These are phyloP conservation scores for Dissophora ornata DNA, from an alignment of 192 early-diverging fungal genomes.

Conservation along the genomic window DNA sequence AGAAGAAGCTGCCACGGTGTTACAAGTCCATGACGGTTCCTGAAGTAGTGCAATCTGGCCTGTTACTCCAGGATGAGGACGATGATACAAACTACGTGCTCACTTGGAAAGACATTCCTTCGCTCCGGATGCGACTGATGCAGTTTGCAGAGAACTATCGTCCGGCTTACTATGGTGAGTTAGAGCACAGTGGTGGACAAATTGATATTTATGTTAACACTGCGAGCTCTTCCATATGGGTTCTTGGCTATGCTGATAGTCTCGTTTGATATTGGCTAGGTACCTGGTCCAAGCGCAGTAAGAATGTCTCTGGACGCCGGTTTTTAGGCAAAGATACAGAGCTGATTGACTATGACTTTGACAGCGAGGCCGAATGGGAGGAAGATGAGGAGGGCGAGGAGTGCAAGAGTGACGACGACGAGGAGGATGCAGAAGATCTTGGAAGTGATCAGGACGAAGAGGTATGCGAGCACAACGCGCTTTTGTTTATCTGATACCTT, in stretches of 20 bases:
- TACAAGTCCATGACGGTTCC: conserved; percentile 25
- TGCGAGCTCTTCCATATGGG: neutral
- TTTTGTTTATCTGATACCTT: neutral
- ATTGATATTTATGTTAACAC: no score
- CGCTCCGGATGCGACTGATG: conserved; percentile 69
- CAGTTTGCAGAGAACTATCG: conserved; percentile 78
- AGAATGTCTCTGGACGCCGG: conserved; percentile 62
- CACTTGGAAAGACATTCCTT: conserved; percentile 50
- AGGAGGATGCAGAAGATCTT: conserved; percentile 72
- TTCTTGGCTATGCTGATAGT: neutral
- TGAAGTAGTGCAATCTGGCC: conserved; percentile 26
- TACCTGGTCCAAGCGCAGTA: conserved; percentile 78
- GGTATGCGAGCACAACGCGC: conserved; percentile 10
- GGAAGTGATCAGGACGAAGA: conserved; percentile 70
- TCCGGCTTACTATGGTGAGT: conserved; percentile 79
- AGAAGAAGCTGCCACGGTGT: conserved; percentile 34
- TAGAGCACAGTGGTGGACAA: neutral
- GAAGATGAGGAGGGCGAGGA: conserved; percentile 92
- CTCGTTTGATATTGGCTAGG: conserved; percentile 55
- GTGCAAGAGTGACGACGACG: conserved; percentile 80
- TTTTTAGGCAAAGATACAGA: conserved; percentile 73
- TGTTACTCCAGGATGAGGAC: conserved; percentile 45
- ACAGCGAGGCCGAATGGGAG: conserved; percentile 94
- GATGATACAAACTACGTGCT: conserved; percentile 29
- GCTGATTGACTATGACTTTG: conserved; percentile 84